These are phyloP conservation scores for Solanum aculeatissimum DNA, from an alignment of 305 asterid genomes.

Conservation along the genomic window DNA sequence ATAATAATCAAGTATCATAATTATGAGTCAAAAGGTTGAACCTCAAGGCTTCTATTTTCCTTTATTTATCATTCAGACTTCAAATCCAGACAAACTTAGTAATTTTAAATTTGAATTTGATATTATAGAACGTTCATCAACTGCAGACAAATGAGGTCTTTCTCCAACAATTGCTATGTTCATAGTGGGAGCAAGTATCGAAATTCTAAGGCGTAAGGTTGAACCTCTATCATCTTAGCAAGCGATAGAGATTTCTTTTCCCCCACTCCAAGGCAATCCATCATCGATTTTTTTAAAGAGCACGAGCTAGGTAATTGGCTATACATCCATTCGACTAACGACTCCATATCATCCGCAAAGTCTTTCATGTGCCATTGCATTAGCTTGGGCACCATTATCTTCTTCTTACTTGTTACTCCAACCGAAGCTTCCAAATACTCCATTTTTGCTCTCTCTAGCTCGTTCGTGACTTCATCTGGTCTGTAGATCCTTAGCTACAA, in stretches of 20 bases:
- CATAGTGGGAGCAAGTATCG: background rate
- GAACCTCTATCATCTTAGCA: slow-evolving; percentile 52
- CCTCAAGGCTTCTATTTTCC: too few relatives aligned
- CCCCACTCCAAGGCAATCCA: slow-evolving; percentile 50
- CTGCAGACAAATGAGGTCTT: background rate
- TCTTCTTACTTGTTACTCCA: slow-evolving; percentile 68
- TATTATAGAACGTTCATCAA: background rate
- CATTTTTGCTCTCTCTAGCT: slow-evolving; percentile 74
- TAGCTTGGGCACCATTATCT: slow-evolving; percentile 62
- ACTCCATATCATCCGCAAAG: slow-evolving; percentile 78
- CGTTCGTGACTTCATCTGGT: slow-evolving; percentile 61
- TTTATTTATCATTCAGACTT: background rate
- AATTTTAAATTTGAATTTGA: background rate
- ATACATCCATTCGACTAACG: slow-evolving; percentile 86
- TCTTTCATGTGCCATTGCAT: slow-evolving; percentile 81
- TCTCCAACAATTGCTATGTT: background rate
- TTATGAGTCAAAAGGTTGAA: background rate
- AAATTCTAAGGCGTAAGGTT: slow-evolving; percentile 27
- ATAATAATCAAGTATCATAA: background rate
- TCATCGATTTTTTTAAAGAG: slow-evolving; percentile 59
- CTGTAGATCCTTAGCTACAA: slow-evolving; percentile 60
- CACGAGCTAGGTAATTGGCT: slow-evolving; percentile 62
- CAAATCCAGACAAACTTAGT: background rate
- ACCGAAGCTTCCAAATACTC: slow-evolving; percentile 85
- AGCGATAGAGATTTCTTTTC: slow-evolving; percentile 36